Base-by-base conservation (phyloP, 768 basidiomycete species). In the Cystofilobasidium capitatum region DNA sequence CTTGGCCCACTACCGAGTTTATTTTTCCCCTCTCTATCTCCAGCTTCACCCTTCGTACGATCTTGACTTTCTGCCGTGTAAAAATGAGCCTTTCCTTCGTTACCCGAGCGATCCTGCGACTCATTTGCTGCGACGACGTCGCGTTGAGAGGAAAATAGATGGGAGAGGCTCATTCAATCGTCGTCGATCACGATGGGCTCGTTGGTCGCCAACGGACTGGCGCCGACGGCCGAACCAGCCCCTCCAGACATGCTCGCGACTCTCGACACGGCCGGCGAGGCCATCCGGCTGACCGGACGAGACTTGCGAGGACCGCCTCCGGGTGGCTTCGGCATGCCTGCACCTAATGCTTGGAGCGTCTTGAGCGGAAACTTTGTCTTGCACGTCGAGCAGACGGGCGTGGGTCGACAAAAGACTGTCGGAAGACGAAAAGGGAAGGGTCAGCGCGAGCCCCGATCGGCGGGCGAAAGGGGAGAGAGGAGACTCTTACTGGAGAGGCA, bases 401-500 rank as follows among this genome's bases (percentile, higher is more conserved):
- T 58, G n/a, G 73, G 70, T 29, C 67, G 64, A 59, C 73, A 73
- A 57, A 72, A 73, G 57, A 73, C 72, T 73, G 69, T 33, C 6
- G 29, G 8, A 20, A 29, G 10, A 33, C 45, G 57, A 67, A 54
- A 47, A 44, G 44, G 2, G 31, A 45, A 45, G 8, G 14, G 24
- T 54, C 20, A 33, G 35, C 39, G 16, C 47, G 26, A 37, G 24
- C 47, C 69, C 35, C 5, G 20, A 40, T 2, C 51, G 16, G 5
- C 45, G 14, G 33, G 13, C 20, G 33, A 71, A 45, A 70, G 65
- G 29, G 65, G 33, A 31, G 42, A 45, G 44, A 29, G 40, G 45
- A 37, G 31, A 82, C 89, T 66, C n/a, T n/a, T 72, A 96, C 93
- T 98, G 33, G 91, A 94, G 36, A 99, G 79, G 76, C 96, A 99